Evolutionary conservation across 257 asterid species (phyloP).

Genomic region (Mentha longifolia): DNA sequence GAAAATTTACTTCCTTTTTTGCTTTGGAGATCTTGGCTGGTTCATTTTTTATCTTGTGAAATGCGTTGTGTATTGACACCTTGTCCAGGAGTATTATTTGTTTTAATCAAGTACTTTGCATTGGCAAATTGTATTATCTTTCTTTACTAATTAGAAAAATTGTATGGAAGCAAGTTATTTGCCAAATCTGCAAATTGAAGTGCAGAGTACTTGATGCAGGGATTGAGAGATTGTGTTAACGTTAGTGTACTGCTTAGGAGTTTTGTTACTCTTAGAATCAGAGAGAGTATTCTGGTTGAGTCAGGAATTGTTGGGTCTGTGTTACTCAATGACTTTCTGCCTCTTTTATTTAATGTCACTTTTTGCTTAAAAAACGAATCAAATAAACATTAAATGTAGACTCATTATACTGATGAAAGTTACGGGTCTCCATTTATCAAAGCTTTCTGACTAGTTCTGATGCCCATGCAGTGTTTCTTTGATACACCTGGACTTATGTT

Average conservation of each 20-base stretch:
- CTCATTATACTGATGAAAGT: not conserved
- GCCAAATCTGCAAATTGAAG: not conserved
- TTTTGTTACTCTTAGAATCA: not conserved
- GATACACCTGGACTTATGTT: constrained; percentile 98
- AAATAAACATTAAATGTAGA: not conserved
- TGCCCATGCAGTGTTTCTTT: constrained; percentile 82
- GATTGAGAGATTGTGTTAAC: constrained; percentile 15
- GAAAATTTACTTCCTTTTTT: not conserved
- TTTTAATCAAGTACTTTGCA: not conserved
- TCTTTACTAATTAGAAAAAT: not conserved
- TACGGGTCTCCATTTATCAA: not conserved
- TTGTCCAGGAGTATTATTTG: constrained; percentile 2
- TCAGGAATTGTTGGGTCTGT: constrained; percentile 2
- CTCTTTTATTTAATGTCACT: not conserved
- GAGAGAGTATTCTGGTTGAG: not conserved
- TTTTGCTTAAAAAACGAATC: too few species aligned
- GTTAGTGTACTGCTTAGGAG: constrained; percentile 14
- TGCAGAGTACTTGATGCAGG: constrained; percentile 7
- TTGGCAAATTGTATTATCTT: constrained; percentile 4
- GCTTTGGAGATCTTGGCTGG: too few species aligned
- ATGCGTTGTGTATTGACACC: constrained; percentile 7
- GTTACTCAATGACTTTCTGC: not conserved
- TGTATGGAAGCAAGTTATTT: not conserved
- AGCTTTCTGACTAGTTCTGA: constrained; percentile 38
- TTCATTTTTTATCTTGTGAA: not conserved